phyloP scores from a whole-genome alignment of 495 filamentous ascomycete genomes.

The Chaetomidium leptoderma region DNA sequence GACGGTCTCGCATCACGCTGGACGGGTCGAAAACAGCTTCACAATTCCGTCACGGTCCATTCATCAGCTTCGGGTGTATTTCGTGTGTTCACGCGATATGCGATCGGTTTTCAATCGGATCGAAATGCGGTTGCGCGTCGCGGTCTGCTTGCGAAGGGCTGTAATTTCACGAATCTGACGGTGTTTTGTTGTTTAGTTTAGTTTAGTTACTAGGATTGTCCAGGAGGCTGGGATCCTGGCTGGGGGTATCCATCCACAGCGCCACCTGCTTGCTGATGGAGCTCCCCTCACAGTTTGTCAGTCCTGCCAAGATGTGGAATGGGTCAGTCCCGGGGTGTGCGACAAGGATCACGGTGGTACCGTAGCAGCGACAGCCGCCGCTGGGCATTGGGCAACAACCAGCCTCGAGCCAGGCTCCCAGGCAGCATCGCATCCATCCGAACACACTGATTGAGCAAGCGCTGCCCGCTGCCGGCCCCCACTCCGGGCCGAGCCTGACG shows the following conservation, averaged over 20 bases:
- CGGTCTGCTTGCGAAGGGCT: background rate
- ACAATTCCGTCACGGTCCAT: conserved; percentile 22
- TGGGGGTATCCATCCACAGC: conserved; percentile 2
- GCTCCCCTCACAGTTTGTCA: conserved; percentile 1
- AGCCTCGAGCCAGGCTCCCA: too few species aligned
- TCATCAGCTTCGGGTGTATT: conserved; percentile 21
- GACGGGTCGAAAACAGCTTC: conserved; percentile 17
- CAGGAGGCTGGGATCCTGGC: conserved; percentile 6
- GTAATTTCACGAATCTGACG: background rate
- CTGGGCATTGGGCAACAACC: too few species aligned
- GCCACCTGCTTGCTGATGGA: background rate
- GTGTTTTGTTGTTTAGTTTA: conserved; percentile 16
- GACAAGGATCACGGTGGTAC: too few species aligned
- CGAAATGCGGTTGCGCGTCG: conserved; percentile 7
- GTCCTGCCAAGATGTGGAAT: conserved; percentile 6
- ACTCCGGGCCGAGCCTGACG: conserved; percentile 13
- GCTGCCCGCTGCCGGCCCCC: background rate
- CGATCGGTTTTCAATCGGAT: background rate
- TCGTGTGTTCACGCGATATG: conserved; percentile 14
- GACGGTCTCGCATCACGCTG: conserved; percentile 45
- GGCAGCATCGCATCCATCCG: conserved; percentile 4
- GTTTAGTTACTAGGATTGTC: background rate
- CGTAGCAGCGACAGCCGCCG: too few species aligned
- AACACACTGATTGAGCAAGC: conserved; percentile 7
- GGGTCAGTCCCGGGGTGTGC: too few species aligned